Percentiles rank a stretch among this genome's conserved stretches.
Evolutionary conservation across 345 rosid species (phyloP).

Genomic region (Syzygium oleosum): DNA sequence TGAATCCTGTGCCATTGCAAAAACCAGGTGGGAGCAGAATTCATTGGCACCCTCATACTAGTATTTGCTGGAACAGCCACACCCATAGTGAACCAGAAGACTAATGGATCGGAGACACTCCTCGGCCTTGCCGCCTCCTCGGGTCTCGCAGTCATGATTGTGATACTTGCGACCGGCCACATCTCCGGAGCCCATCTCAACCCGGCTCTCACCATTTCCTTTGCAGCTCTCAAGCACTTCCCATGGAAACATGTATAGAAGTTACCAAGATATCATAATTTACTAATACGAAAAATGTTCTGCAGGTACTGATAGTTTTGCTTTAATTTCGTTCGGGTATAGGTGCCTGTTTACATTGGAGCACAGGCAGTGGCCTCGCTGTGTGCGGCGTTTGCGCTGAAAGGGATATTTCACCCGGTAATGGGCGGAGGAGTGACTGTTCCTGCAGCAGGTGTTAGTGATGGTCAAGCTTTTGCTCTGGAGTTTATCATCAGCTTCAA

Average conservation of each 20-base stretch:
- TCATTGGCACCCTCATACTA: slow-evolving; percentile 69
- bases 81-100: slow-evolving; percentile 80
- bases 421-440: slow-evolving; percentile 87
- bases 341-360: slow-evolving; percentile 72
- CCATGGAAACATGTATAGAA: slow-evolving; percentile 60
- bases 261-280: not conserved
- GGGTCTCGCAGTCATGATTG: slow-evolving; percentile 77
- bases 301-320: not conserved
- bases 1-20: not conserved
- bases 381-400: slow-evolving; percentile 65
- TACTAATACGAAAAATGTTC: not conserved
- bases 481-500: slow-evolving; percentile 76
- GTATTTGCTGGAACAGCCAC: slow-evolving; percentile 75
- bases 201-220: slow-evolving; percentile 65
- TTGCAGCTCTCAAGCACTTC: slow-evolving; percentile 72
- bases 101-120: slow-evolving; percentile 63
- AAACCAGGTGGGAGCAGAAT: slow-evolving; percentile 83
- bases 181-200: slow-evolving; percentile 94
- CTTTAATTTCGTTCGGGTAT: not conserved
- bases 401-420: slow-evolving; percentile 52
- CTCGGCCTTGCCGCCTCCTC: slow-evolving; percentile 60
- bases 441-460: slow-evolving; percentile 34
- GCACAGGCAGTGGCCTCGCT: slow-evolving; percentile 67
- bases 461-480: slow-evolving; percentile 68
- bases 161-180: slow-evolving; percentile 72